phyloP scores from a whole-genome alignment of 2,329 filamentous ascomycete species.

The Claviceps maximensis region DNA sequence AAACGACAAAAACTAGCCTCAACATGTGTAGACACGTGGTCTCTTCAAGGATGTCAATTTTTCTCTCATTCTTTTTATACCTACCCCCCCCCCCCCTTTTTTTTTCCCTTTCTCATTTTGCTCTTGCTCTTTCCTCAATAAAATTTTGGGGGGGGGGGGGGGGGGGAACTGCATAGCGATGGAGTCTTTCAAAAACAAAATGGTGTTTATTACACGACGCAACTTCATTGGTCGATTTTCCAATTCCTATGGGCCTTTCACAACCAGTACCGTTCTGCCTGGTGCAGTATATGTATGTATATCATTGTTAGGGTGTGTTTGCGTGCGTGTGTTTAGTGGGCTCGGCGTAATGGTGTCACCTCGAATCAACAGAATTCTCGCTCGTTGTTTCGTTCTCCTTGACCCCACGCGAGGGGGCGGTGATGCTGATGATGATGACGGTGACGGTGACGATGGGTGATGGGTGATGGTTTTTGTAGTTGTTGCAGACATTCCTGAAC shows the following conservation, averaged over 20 bases:
- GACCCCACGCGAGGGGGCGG: too few relatives aligned
- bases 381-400: too few relatives aligned
- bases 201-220: neutral
- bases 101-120: neutral
- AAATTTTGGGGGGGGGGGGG: too few relatives aligned
- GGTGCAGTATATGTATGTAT: neutral
- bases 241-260: neutral
- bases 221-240: neutral
- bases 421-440: too few relatives aligned
- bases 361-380: too few relatives aligned
- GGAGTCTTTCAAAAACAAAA: neutral
- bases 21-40: neutral
- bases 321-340: too few relatives aligned
- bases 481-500: too few relatives aligned
- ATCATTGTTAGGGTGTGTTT: neutral
- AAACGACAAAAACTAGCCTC: neutral
- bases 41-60: neutral
- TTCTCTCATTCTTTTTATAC: neutral
- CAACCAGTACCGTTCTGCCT: neutral
- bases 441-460: too few relatives aligned
- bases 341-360: too few relatives aligned
- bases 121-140: neutral
- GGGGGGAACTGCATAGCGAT: slow-evolving; percentile 2
- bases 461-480: too few relatives aligned
- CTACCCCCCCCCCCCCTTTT: neutral